phyloP scores from a whole-genome alignment of 169 alveolate genomes.

The Eimeria praecox region DNA sequence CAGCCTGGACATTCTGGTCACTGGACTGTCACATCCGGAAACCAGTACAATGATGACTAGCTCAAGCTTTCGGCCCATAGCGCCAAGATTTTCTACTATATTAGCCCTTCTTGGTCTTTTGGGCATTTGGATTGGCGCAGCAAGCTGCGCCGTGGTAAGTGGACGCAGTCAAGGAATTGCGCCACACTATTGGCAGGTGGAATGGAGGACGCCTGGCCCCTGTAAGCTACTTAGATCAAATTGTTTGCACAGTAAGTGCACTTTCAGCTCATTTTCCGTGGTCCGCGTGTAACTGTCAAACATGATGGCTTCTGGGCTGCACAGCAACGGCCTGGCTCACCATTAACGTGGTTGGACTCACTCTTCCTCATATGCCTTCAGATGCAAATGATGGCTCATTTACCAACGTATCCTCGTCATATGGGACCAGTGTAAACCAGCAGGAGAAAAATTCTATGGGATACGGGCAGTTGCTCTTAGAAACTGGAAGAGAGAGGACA shows the following conservation, averaged over 20 bases:
- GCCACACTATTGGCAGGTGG: constrained; percentile 24
- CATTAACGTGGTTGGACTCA: background rate
- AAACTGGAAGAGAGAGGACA: constrained; percentile 8
- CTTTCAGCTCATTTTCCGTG: background rate
- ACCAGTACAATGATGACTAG: constrained; percentile 1
- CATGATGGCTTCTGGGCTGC: background rate
- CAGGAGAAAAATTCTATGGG: background rate
- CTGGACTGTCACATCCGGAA: background rate
- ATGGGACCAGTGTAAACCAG: background rate
- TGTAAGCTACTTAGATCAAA: background rate
- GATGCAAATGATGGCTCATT: background rate
- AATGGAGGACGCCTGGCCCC: background rate
- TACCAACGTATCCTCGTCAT: background rate
- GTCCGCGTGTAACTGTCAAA: background rate
- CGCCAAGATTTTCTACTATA: background rate
- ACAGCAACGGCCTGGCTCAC: background rate
- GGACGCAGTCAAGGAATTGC: constrained; percentile 28
- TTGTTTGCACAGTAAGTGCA: background rate
- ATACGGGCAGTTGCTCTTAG: constrained; percentile 22
- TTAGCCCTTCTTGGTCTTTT: background rate
- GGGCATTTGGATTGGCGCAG: background rate
- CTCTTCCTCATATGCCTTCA: background rate
- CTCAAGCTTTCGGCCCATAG: background rate
- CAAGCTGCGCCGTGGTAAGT: background rate
- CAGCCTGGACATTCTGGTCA: background rate